Percentiles rank a stretch among this genome's conserved stretches.
Evolutionary conservation across 768 basidiomycete species (phyloP).

Genomic region (Chalciporus chontae): DNA sequence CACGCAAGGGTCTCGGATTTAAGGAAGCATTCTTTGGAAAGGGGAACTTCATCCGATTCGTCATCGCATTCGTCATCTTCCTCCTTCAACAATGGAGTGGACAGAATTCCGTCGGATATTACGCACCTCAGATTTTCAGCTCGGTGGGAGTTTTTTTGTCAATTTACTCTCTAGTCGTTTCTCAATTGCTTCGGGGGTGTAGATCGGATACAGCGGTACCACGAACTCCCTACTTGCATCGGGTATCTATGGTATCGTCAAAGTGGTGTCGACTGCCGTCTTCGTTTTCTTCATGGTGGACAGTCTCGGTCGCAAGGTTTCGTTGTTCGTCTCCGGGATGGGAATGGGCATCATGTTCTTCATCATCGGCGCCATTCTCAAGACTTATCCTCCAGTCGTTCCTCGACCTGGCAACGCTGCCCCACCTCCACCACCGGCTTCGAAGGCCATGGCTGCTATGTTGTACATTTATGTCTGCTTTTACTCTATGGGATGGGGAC

Average conservation of each 20-base stretch:
- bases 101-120: slow-evolving; percentile 79
- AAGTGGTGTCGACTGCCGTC: slow-evolving; percentile 60
- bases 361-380: slow-evolving; percentile 81
- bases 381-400: slow-evolving; percentile 60
- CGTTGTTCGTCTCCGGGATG: slow-evolving; percentile 67
- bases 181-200: not conserved
- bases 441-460: slow-evolving; percentile 81
- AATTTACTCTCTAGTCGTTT: not conserved
- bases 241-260: slow-evolving; percentile 67
- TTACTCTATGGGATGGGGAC: slow-evolving; percentile 86
- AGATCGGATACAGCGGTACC: slow-evolving; percentile 65
- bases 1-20: slow-evolving; percentile 57
- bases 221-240: slow-evolving; percentile 65
- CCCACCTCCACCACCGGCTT: slow-evolving; percentile 44
- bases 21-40: slow-evolving; percentile 78
- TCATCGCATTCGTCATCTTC: slow-evolving; percentile 80
- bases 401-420: slow-evolving; percentile 39
- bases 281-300: slow-evolving; percentile 71
- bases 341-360: slow-evolving; percentile 82
- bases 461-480: slow-evolving; percentile 86
- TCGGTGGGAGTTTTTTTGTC: slow-evolving; percentile 40
- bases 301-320: slow-evolving; percentile 62
- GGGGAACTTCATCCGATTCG: slow-evolving; percentile 78
- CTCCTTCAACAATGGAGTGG: slow-evolving; percentile 81
- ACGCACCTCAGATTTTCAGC: slow-evolving; percentile 70